Evolutionary conservation across 768 basidiomycete species (phyloP).

Genomic region (Rhodotorula diobovata): DNA sequence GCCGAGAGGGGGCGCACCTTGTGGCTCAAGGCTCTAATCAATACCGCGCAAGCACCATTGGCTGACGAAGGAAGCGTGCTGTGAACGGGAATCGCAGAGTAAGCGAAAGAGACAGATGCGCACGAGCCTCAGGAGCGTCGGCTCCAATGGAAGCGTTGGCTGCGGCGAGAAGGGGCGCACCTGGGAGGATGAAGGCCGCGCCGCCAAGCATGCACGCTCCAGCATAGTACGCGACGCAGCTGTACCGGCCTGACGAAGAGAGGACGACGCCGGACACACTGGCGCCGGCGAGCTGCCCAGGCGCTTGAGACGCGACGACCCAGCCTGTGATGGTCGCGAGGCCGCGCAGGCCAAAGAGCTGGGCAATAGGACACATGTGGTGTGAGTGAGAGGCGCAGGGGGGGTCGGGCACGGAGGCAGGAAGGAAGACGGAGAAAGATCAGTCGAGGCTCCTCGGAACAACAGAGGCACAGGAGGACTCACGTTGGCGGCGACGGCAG

Average conservation of each 20-base stretch:
- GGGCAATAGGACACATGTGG: not conserved
- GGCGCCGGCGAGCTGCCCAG: constrained; percentile 18
- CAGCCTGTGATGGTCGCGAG: constrained; percentile 26
- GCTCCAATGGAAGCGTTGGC: no score
- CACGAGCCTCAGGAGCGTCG: no score
- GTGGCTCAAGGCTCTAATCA: not conserved
- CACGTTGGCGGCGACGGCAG: not conserved
- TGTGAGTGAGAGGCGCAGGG: not conserved
- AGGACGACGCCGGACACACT: constrained; percentile 14
- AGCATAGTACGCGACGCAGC: constrained; percentile 8
- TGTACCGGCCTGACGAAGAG: constrained; percentile 12
- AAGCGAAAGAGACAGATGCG: no score
- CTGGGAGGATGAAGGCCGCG: constrained; percentile 4
- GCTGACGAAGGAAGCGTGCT: constrained; percentile 13
- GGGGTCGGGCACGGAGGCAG: no score
- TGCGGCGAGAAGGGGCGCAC: not conserved
- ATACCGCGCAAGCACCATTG: not conserved
- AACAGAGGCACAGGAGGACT: no score
- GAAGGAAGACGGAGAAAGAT: not conserved
- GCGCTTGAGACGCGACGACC: constrained; percentile 11
- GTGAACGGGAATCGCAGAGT: not conserved
- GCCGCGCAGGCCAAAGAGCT: constrained; percentile 30
- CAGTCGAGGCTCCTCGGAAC: no score
- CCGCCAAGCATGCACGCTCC: constrained; percentile 22
- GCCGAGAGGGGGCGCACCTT: not conserved